Percentiles rank a stretch among this genome's conserved stretches.
Conservation (phyloP, 768 basidiomycete genomes). For the Lepiota venenata region DNA sequence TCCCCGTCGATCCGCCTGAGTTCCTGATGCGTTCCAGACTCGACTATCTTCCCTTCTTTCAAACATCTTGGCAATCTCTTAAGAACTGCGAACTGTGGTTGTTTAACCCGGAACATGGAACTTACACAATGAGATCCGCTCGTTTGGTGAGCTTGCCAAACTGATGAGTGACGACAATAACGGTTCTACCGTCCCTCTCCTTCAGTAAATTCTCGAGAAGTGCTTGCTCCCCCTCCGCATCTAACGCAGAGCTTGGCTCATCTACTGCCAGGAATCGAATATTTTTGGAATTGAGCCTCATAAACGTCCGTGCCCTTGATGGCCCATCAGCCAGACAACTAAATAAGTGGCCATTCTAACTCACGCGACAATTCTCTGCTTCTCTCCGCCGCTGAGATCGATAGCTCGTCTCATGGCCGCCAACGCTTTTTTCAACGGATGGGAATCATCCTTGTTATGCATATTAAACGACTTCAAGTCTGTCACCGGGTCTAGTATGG, state of each 20-base stretch:
- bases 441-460: too few relatives aligned
- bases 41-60: constrained; percentile 38
- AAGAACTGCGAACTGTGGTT: not conserved
- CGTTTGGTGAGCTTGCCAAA: constrained; percentile 46
- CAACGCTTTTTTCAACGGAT: constrained; percentile 20
- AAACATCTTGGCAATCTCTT: constrained; percentile 32
- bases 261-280: constrained; percentile 47
- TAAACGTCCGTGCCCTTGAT: constrained; percentile 41
- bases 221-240: too few relatives aligned
- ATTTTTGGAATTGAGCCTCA: constrained; percentile 35
- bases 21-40: constrained; percentile 38
- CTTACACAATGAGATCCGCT: constrained; percentile 53
- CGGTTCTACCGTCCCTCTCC: constrained; percentile 45
- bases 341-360: constrained; percentile 18
- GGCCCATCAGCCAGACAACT: not conserved
- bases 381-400: constrained; percentile 42
- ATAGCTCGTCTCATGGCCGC: constrained; percentile 25
- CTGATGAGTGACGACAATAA: constrained; percentile 54
- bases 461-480: constrained; percentile 24
- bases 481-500: constrained; percentile 30
- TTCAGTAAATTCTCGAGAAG: too few relatives aligned
- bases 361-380: constrained; percentile 46
- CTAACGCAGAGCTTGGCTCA: too few relatives aligned
- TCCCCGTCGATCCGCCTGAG: constrained; percentile 32
- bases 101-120: constrained; percentile 6